These are phyloP conservation scores for Obba rivulosa DNA, from an alignment of 768 basidiomycete species.

Conservation along the genomic window DNA sequence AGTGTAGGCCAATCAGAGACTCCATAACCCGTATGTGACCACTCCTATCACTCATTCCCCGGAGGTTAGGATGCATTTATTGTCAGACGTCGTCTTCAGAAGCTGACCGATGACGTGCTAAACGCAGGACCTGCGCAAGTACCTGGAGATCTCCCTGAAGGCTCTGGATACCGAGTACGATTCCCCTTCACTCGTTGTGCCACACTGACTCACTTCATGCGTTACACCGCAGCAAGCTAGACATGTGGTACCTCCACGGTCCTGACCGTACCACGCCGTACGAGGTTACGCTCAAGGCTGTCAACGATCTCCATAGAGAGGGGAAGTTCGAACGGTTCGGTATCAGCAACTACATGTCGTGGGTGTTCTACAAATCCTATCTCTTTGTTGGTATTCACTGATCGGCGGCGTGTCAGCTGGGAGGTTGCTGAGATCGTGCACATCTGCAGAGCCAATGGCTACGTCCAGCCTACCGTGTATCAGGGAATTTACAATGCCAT, in stretches of 20 bases:
- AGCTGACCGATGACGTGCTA: too few relatives aligned
- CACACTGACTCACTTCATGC: conserved; percentile 2
- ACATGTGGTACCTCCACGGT: conserved; percentile 45
- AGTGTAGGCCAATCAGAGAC: not conserved
- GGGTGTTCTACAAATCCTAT: conserved; percentile 11
- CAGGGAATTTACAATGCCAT: conserved; percentile 23
- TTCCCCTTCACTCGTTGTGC: not conserved
- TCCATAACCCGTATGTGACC: not conserved
- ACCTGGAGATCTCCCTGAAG: conserved; percentile 31
- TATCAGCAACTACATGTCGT: conserved; percentile 38
- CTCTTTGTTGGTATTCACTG: too few relatives aligned
- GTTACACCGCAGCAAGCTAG: conserved; percentile 19
- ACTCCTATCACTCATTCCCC: conserved; percentile 16
- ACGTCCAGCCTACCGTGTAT: conserved; percentile 46
- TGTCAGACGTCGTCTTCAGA: not conserved
- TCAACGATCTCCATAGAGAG: conserved; percentile 43
- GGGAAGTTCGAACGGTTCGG: conserved; percentile 45
- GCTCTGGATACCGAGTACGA: conserved; percentile 41
- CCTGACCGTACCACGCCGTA: conserved; percentile 38
- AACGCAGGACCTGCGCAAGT: conserved; percentile 27
- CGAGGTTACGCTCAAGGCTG: conserved; percentile 39
- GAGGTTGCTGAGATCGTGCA: conserved; percentile 51
- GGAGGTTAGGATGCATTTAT: conserved; percentile 8
- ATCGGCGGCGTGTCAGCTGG: not conserved
- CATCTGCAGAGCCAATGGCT: conserved; percentile 48